phyloP scores from a whole-genome alignment of 116 monocot species.

The Zostera marina region DNA sequence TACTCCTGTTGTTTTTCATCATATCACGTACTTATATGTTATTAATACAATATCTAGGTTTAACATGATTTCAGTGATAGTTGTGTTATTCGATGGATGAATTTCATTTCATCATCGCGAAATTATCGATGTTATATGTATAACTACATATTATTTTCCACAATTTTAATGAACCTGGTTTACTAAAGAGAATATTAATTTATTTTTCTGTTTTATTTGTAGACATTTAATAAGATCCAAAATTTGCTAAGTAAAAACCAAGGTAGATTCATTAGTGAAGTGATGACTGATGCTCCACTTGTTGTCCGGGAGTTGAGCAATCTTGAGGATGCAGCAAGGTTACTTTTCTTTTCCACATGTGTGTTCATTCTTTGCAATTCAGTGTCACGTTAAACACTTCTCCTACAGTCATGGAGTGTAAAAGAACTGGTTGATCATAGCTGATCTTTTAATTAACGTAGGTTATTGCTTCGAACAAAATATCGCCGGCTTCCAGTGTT shows the following conservation, averaged over 20 bases:
- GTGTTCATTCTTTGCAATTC: neutral
- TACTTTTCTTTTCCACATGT: neutral
- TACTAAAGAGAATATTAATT: too few relatives aligned
- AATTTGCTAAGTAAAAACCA: conserved; percentile 48
- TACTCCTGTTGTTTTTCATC: too few relatives aligned
- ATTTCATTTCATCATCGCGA: too few relatives aligned
- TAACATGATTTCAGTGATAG: too few relatives aligned
- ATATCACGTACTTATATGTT: too few relatives aligned
- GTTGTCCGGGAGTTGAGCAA: conserved; percentile 41
- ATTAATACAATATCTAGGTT: too few relatives aligned
- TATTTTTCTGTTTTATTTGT: neutral
- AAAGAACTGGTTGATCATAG: neutral
- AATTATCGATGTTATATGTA: too few relatives aligned
- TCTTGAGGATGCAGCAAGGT: conserved; percentile 69
- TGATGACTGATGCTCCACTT: conserved; percentile 53
- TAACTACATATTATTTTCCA: too few relatives aligned
- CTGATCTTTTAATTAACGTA: conserved; percentile 7
- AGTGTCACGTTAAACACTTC: neutral
- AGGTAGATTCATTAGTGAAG: conserved; percentile 42
- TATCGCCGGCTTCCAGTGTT: conserved; percentile 59
- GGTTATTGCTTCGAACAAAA: conserved; percentile 63
- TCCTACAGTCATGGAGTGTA: neutral
- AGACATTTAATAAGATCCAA: conserved; percentile 59
- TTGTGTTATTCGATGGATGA: too few relatives aligned
- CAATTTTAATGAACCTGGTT: too few relatives aligned